Conservation (phyloP, 2,329 filamentous ascomycete species). For the Colletotrichum sp. region DNA sequence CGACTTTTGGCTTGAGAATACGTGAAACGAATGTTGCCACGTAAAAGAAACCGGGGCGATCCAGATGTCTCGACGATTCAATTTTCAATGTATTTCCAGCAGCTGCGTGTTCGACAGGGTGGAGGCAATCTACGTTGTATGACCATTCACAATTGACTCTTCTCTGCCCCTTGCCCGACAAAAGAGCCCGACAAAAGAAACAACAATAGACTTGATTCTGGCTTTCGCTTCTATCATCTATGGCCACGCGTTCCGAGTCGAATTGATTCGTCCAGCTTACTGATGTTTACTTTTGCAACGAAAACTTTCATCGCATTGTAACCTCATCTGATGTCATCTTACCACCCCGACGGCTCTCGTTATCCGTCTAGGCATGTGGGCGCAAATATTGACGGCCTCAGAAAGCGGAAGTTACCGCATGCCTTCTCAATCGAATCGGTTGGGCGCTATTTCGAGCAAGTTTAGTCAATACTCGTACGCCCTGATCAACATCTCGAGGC, state of each 20-base stretch:
- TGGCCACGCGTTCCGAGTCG: background rate
- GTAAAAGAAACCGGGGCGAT: no score
- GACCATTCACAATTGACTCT: no score
- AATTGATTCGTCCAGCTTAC: background rate
- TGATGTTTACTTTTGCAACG: fast-evolving
- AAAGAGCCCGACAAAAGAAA: no score
- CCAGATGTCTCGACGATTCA: no score
- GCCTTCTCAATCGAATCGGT: fast-evolving
- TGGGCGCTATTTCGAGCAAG: background rate
- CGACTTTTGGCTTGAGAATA: no score
- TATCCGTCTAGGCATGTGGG: background rate
- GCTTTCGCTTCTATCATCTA: no score
- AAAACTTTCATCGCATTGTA: background rate
- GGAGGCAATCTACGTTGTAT: no score
- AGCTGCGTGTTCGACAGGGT: no score
- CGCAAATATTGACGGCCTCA: background rate
- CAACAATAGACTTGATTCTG: no score
- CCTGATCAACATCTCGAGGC: background rate
- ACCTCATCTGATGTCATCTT: fast-evolving
- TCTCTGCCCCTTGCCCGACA: no score
- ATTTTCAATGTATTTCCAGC: no score
- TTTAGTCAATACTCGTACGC: background rate
- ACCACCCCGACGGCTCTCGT: fast-evolving
- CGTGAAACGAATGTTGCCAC: no score
- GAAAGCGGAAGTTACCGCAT: background rate